Base-by-base conservation (phyloP, 2,329 filamentous ascomycete genomes). In the Penicillium fuscoglaucum region DNA sequence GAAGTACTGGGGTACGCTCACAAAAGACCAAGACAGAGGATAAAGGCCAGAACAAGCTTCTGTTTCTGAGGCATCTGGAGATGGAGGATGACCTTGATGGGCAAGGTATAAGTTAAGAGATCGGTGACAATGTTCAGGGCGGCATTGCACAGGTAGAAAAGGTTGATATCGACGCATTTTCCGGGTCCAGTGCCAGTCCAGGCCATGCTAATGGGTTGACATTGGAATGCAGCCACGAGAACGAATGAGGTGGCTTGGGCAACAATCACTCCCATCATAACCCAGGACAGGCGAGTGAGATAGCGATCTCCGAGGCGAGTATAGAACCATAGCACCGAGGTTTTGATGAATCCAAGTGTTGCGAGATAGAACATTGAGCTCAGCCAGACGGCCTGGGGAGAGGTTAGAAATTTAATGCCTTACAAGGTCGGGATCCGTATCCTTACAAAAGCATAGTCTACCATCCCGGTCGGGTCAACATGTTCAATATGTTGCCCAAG, bases 101-200 rank as follows among this genome's bases (percentile, higher is more conserved):
- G 83, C 4, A 86, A 71, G 0, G 80, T 66, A 37, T 83, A 81
- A n/a, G 82, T 78, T 12, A 82, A 67, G 44, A 87, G 78, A 68
- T 88, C 84, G 7, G 84, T 86, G 44, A 82, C 66, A 47, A 86
- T 86, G 70, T 87, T 87, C 61, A 86, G 78, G 29, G 83, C 80
- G 2, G 84, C 84, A 37, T 85, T 78, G 37, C 78, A 78, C 31
- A 83, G 76, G 29, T 85, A 77, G 51, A 84, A 82, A 0, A 74
- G 72, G 2, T 80, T 77, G 60, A 86, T 74, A 54, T 76, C 69
- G 54, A 84, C 71, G 57, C 81, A 84, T n/a, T 67, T 58, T 61
- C 79, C 59, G 0, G 70, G 41, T 6, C 72, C 63, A 17, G 62
- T 63, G n/a, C 65, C 62, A 35, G 76, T 67, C 77, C 78, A 80